Base-by-base conservation (phyloP, 129 eudicot genomes). In the Dittrichia graveolens region DNA sequence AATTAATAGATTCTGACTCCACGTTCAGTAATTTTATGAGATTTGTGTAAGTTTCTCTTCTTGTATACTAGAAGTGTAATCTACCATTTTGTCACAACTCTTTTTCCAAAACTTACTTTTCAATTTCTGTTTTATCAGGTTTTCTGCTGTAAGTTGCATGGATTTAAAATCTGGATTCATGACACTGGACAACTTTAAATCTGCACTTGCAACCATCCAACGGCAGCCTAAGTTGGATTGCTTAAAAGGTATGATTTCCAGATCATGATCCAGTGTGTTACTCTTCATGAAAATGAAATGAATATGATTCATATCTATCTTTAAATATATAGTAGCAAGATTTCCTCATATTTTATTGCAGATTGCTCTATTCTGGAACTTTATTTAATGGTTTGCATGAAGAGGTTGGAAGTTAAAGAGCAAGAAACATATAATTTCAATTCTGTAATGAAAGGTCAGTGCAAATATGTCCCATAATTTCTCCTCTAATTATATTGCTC, bases 301-400 rank as follows among this genome's bases (percentile, higher is more conserved):
- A 2, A 2, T 24, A 24, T 24, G 31, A 24, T 60, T 59, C 41
- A 16, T 71, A 12, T 47, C 39, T 39, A 6, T 38, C n/a, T 37
- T 48, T 13, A 49, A 46, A 58, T 45, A 45, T 15, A 24, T 59
- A 39, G 34, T 16, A 44, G 8, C 65, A 64, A n/a, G 31, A 31
- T 75, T 60, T 16, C 5, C 14, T 3, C 5, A 44, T 16, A 5
- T 35, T 45, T 74, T 34, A 3, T 50, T 61, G 77, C 91, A 94
- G 98, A 94, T 82, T 94, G 98, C 83, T 94, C 98, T 47, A 68
- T 87, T 75, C 65, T 94, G 55, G 95, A 94, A 69, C 89, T 94
- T 49, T 90, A 90, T 73, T 74, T 94, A 15, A 75, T 94, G 79
- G 96, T 94, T 57, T 94, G 95, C 96, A 87, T 94, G 96, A 94